phyloP scores from a whole-genome alignment of 192 early-diverging fungal genomes.

The Podila verticillata region DNA sequence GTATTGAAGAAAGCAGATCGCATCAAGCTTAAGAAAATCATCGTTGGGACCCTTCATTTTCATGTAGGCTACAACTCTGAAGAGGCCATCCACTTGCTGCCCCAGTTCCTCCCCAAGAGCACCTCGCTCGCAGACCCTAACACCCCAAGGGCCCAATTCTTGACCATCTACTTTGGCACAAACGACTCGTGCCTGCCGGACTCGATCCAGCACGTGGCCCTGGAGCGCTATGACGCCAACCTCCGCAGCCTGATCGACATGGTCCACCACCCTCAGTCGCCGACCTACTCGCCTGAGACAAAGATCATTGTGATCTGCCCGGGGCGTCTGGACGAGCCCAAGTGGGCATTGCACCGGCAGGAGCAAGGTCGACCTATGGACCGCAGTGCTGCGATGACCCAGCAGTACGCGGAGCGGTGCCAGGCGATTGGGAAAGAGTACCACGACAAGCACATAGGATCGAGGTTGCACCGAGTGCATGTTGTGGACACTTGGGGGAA shows the following conservation, averaged over 20 bases:
- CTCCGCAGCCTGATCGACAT: conserved; percentile 66
- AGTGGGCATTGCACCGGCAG: conserved; percentile 48
- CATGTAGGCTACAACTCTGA: conserved; percentile 74
- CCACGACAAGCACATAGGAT: conserved; percentile 48
- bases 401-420: conserved; percentile 61
- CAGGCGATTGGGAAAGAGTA: conserved; percentile 47
- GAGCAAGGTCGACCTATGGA: conserved; percentile 38
- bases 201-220: conserved; percentile 66
- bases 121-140: conserved; percentile 1
- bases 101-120: conserved; percentile 58
- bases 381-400: conserved; percentile 53
- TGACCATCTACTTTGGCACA: conserved; percentile 85
- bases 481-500: conserved; percentile 32
- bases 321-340: conserved; percentile 69
- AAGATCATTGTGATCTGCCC: conserved; percentile 77
- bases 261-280: conserved; percentile 60
- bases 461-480: conserved; percentile 46
- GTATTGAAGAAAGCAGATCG: no score
- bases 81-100: conserved; percentile 62
- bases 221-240: conserved; percentile 69
- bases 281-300: conserved; percentile 65
- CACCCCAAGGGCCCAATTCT: conserved; percentile 57
- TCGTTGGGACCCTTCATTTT: background rate
- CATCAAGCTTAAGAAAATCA: no score
- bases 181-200: conserved; percentile 74